Evolutionary conservation across 352 stramenopile genomes (phyloP), one percentile per base, ranked within the genome.

Genomic region (Phytophthora pseudosyringae): DNA sequence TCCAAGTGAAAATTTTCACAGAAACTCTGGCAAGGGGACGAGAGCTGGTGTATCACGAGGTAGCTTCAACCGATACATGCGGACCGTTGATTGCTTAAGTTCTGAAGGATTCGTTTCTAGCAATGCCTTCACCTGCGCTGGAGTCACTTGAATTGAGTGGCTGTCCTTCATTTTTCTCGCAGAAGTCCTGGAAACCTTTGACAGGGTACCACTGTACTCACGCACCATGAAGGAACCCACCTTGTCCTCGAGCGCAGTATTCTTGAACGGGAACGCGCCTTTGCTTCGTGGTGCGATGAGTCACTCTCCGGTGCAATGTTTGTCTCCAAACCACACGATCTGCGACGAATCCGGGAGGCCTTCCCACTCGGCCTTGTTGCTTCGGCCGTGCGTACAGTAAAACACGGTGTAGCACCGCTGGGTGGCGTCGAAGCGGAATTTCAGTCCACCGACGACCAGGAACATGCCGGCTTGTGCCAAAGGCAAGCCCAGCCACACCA

Each of bases 171-270:
- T 11, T 36, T 44, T 44, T 35, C 4, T 21, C 3, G 52, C 53
- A 52, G 21, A 26, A 52, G 21, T 53, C 32, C 7, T 40, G 10
- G 13, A 53, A 38, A 5, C 52, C 29, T 7, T 45, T 31, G 33
- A 61, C 12, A 7, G 53, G 53, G 13, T 21, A 53, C 43, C 41
- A 31, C 53, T 53, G 32, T 52, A 61, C 43, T 61, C 15, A 21
- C 53, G 29, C 29, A 61, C 53, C 53, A 61, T 52, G 41, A 53
- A 61, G 8, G 32, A 46, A 26, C 1, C 12, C 41, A 61, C 41
- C 13, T 28, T 52, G 31, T 53, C 41, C 3, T 53, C 13, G 32
- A 61, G 52, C 4, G 36, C 28, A 9, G 29, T 60, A 9, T n/a
- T n/a, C n/a, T n/a, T 26, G 40, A 51, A 51, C 3, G 26, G 15